These are phyloP conservation scores for Mortierella antarctica DNA, from an alignment of 192 early-diverging fungal genomes.

Conservation along the genomic window DNA sequence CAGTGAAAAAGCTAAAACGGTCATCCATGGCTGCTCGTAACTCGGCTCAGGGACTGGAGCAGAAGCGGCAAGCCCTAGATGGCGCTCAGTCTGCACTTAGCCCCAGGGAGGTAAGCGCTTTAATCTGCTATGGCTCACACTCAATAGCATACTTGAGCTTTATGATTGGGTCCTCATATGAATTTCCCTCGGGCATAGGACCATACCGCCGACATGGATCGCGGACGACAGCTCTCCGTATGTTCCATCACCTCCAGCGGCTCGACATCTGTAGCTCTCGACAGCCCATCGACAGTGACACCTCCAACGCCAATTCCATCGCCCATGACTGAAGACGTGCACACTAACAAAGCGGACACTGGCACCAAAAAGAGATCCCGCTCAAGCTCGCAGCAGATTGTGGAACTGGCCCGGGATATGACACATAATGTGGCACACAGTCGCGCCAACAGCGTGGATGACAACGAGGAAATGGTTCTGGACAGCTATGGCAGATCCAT, in stretches of 20 bases:
- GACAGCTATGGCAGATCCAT: slow-evolving; percentile 48
- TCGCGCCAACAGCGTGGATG: slow-evolving; percentile 33
- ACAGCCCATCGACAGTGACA: slow-evolving; percentile 18
- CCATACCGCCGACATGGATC: background rate
- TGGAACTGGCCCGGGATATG: slow-evolving; percentile 32
- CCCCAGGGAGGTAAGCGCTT: too few species aligned
- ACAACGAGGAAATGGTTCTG: slow-evolving; percentile 49
- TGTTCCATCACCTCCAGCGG: slow-evolving; percentile 1
- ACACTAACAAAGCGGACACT: background rate
- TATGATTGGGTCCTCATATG: too few species aligned
- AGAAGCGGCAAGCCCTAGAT: background rate
- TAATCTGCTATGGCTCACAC: too few species aligned
- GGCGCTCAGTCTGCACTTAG: too few species aligned
- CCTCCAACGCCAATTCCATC: slow-evolving; percentile 37
- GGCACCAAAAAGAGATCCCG: background rate
- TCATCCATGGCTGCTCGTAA: slow-evolving; percentile 41
- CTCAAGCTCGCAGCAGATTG: background rate
- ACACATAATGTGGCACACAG: slow-evolving; percentile 43
- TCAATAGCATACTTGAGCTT: too few species aligned
- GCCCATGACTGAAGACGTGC: slow-evolving; percentile 10
- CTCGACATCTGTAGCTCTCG: slow-evolving; percentile 6
- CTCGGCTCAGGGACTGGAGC: background rate
- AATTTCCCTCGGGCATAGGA: background rate
- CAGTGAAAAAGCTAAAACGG: slow-evolving; percentile 38
- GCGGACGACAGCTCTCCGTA: slow-evolving; percentile 15